phyloP scores from a whole-genome alignment of 768 basidiomycete species.

The Lactifluus volemus region DNA sequence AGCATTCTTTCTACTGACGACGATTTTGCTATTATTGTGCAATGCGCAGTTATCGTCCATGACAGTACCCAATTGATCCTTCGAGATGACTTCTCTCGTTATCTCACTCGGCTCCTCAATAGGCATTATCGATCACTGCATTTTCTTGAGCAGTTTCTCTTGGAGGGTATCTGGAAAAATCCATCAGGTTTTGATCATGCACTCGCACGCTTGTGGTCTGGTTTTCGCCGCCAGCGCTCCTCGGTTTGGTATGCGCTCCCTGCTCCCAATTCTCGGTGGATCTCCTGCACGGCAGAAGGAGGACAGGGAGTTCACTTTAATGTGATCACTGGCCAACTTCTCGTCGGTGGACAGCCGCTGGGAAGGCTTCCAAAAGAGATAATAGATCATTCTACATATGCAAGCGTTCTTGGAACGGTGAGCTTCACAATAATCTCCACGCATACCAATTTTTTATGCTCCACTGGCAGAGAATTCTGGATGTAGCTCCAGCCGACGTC shows the following conservation, averaged over 20 bases:
- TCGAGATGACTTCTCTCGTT: neutral
- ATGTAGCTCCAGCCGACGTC: neutral
- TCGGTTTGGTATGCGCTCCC: neutral
- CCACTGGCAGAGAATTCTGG: neutral
- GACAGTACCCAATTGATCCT: neutral
- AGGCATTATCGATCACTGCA: neutral
- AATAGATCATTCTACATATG: neutral
- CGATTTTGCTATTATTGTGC: neutral
- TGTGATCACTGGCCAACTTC: neutral
- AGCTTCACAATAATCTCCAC: neutral
- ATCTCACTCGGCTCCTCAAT: neutral
- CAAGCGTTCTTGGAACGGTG: neutral
- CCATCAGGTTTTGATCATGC: neutral
- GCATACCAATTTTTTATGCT: neutral
- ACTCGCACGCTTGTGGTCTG: neutral
- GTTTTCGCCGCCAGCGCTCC: neutral
- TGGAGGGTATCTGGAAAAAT: neutral
- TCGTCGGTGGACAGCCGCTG: neutral
- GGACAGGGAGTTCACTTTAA: neutral
- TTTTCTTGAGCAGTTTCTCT: neutral
- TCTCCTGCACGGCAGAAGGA: neutral
- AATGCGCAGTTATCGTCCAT: neutral
- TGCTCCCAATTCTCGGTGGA: neutral
- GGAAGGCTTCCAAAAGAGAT: constrained; percentile 1
- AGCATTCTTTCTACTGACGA: neutral